A percentile compares a stretch with the other conserved stretches of the same genome.
Conservation (phyloP, 2,329 filamentous ascomycete genomes). For the Scytalidium lignicola region DNA sequence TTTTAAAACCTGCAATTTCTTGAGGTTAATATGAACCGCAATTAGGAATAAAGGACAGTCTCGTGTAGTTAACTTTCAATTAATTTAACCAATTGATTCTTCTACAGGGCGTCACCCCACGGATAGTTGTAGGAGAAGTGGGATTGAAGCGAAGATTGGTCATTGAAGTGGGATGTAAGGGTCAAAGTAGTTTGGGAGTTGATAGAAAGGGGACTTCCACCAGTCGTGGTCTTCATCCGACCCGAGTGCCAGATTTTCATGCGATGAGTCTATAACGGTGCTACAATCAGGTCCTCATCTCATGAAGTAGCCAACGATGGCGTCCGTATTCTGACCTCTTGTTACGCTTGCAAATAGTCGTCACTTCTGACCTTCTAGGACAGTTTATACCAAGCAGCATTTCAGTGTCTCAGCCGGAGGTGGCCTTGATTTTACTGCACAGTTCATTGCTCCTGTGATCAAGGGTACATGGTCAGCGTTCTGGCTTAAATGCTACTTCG, state of each 20-base stretch:
- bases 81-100: no score
- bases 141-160: slow-evolving; percentile 32
- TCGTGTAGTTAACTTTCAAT: no score
- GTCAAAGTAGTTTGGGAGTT: slow-evolving; percentile 27
- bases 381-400: slow-evolving; percentile 36
- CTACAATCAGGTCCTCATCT: slow-evolving; percentile 45
- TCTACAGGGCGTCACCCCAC: slow-evolving; percentile 52
- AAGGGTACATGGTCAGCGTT: slow-evolving; percentile 51
- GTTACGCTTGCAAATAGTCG: slow-evolving; percentile 35
- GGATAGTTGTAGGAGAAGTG: slow-evolving; percentile 51
- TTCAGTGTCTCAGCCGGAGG: slow-evolving; percentile 34
- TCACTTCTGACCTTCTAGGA: slow-evolving; percentile 38
- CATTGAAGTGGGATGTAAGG: slow-evolving; percentile 33
- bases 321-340: slow-evolving; percentile 13
- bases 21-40: no score
- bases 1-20: no score
- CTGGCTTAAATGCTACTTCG: slow-evolving; percentile 49
- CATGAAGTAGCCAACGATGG: slow-evolving; percentile 34
- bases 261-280: slow-evolving; percentile 55
- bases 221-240: no score
- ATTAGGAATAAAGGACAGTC: no score
- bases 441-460: slow-evolving; percentile 36
- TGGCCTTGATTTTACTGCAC: slow-evolving; percentile 33
- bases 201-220: no score
- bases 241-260: no score